Conservation (phyloP, 441 rosid species). For the Jatropha podagrica region DNA sequence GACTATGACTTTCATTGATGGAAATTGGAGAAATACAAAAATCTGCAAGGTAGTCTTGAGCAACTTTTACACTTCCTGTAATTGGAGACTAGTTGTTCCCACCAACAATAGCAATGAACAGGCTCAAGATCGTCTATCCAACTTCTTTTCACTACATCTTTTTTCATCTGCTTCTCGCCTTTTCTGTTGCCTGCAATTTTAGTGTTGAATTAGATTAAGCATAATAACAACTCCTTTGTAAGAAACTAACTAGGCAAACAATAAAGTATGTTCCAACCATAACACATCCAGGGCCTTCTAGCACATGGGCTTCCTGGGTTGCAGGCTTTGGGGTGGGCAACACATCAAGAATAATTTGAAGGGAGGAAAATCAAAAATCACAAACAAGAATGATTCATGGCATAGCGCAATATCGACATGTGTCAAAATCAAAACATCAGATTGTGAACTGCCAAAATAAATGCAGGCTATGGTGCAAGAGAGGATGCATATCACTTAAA, state of each 20-base stretch:
- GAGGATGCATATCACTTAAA: neutral
- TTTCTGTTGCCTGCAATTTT: conserved; percentile 69
- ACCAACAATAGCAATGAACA: neutral
- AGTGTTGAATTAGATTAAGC: neutral
- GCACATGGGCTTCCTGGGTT: neutral
- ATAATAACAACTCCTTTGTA: conserved; percentile 3
- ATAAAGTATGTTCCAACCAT: neutral
- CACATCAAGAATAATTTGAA: neutral
- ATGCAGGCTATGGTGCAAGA: neutral
- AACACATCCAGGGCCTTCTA: neutral
- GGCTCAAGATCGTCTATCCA: conserved; percentile 70
- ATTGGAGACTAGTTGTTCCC: neutral
- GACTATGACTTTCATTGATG: neutral
- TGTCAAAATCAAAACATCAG: neutral
- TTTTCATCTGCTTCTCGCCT: conserved; percentile 82
- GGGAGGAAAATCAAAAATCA: neutral
- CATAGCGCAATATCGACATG: neutral
- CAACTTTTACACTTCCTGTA: neutral
- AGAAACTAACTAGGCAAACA: neutral
- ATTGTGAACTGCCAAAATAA: neutral
- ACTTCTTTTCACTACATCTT: conserved; percentile 68
- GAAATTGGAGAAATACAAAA: neutral
- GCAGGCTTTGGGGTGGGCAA: neutral
- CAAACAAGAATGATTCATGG: neutral
- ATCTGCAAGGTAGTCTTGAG: neutral